Evolutionary conservation across 768 basidiomycete genomes (phyloP), one percentile per base, ranked within the genome.

Genomic region (Cystobasidium onofrii): DNA sequence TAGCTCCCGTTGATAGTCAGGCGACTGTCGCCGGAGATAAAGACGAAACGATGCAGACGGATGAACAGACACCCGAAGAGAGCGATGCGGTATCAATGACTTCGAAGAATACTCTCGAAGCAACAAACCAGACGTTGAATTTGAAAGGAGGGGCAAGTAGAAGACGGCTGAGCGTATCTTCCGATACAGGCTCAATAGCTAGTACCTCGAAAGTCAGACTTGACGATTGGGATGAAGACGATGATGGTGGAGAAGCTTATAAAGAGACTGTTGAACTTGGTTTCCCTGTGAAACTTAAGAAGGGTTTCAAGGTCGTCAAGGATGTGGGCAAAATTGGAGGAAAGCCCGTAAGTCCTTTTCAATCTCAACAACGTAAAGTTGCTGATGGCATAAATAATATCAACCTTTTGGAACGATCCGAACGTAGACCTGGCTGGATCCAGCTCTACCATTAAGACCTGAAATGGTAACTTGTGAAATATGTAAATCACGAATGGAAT

Each of bases 211-310:
- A 50, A 18, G 46, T 20, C 34, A 46, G 27, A 64, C 75, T 41
- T 34, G 64, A 71, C 25, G 60, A 33, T 29, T 67, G 62, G 1
- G 67, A 64, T 41, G 63, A 64, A 33, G 63, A 31, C 27, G 3
- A 61, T 18, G 74, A 76, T 41, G 85, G 83, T 0, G 82, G 84
- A 25, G 85, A 84, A 0, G 85, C 86, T 9, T 86, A 86, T 1
- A 87, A 86, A 20, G 87, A 78, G 41, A 76, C 77, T 39, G 78
- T 78, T 41, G 77, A 86, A 62, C 63, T 78, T 1, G 77, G 77
- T 0, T 55, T 75, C 2, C 31, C 1, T 86, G 87, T 43, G 85
- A 86, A 39, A 81, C 83, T 77, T 85, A 71, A 60, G 52, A 87
- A 74, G 15, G 74, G 52, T 1, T 78, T 75, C 75, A 73, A 78